Conservation (phyloP, 2,329 filamentous ascomycete genomes). For the Aciculosporium take region DNA sequence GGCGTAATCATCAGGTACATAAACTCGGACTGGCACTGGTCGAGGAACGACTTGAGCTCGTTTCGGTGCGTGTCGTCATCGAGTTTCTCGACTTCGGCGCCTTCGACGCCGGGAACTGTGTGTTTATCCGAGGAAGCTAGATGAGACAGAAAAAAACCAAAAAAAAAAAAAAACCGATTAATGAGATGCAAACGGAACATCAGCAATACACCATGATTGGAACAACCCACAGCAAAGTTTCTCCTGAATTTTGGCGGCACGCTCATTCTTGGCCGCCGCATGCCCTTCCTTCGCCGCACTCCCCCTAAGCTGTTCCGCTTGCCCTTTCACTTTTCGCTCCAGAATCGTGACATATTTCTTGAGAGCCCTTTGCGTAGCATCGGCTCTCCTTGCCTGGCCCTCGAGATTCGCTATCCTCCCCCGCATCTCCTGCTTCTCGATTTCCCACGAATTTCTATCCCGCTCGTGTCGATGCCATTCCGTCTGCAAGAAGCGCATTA, state of each 20-base stretch:
- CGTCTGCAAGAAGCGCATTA: constrained; percentile 98
- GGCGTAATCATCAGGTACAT: constrained; percentile 55
- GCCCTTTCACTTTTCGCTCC: constrained; percentile 74
- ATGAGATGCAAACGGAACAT: not conserved
- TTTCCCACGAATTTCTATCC: constrained; percentile 96
- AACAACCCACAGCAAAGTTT: constrained; percentile 35
- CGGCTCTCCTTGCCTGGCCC: constrained; percentile 73
- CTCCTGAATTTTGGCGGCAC: constrained; percentile 39
- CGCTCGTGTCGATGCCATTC: constrained; percentile 99
- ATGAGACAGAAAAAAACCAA: not conserved
- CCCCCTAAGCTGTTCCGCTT: constrained; percentile 56
- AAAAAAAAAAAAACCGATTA: not conserved
- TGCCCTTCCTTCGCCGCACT: constrained; percentile 21
- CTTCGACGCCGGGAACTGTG: constrained; percentile 29
- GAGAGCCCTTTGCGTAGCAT: constrained; percentile 75
- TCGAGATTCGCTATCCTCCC: constrained; percentile 89
- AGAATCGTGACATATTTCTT: constrained; percentile 84
- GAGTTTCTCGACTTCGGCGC: constrained; percentile 30
- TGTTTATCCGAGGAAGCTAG: constrained; percentile 30
- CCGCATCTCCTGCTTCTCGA: constrained; percentile 98
- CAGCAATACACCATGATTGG: constrained; percentile 4
- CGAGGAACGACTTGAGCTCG: constrained; percentile 46
- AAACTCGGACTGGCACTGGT: constrained; percentile 51
- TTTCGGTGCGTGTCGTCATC: constrained; percentile 37
- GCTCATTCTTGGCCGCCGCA: constrained; percentile 34